Conservation (phyloP, 805 yeast genomes). For the Saturnispora zaruensis region DNA sequence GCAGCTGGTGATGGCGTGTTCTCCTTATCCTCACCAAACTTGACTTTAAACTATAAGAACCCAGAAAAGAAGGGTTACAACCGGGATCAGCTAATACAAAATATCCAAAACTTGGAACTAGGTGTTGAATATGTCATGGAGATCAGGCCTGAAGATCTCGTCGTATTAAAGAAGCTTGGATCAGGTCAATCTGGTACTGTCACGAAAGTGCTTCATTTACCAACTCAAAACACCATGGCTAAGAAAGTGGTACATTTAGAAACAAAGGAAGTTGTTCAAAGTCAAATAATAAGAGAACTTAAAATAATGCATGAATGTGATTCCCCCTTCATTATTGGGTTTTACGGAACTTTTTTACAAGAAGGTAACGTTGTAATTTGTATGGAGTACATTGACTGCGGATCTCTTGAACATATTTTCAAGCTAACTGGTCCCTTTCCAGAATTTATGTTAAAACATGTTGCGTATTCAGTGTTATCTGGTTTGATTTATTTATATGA, state of each 20-base stretch:
- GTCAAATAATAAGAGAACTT: constrained; percentile 81
- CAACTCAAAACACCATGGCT: constrained; percentile 85
- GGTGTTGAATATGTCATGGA: constrained; percentile 47
- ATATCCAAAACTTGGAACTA: constrained; percentile 40
- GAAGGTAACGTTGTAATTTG: constrained; percentile 76
- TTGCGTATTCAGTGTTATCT: constrained; percentile 65
- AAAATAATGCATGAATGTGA: constrained; percentile 87
- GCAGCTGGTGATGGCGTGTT: background rate
- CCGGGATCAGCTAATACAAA: constrained; percentile 33
- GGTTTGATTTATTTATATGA: constrained; percentile 80
- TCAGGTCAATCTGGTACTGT: constrained; percentile 94
- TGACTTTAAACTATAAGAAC: constrained; percentile 15
- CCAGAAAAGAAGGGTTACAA: constrained; percentile 24
- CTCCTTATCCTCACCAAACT: constrained; percentile 1
- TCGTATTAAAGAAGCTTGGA: constrained; percentile 72
- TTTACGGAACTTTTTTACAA: constrained; percentile 80
- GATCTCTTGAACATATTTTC: constrained; percentile 77
- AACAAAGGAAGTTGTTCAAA: constrained; percentile 64
- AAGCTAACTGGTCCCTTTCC: constrained; percentile 55
- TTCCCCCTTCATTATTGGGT: constrained; percentile 75
- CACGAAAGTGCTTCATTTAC: constrained; percentile 77
- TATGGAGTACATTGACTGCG: constrained; percentile 95
- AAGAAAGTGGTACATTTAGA: constrained; percentile 82
- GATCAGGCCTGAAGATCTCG: constrained; percentile 56
- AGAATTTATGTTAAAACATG: constrained; percentile 59